Evolutionary conservation across 495 filamentous ascomycete species (phyloP).

Genomic region (Neurospora sp.): DNA sequence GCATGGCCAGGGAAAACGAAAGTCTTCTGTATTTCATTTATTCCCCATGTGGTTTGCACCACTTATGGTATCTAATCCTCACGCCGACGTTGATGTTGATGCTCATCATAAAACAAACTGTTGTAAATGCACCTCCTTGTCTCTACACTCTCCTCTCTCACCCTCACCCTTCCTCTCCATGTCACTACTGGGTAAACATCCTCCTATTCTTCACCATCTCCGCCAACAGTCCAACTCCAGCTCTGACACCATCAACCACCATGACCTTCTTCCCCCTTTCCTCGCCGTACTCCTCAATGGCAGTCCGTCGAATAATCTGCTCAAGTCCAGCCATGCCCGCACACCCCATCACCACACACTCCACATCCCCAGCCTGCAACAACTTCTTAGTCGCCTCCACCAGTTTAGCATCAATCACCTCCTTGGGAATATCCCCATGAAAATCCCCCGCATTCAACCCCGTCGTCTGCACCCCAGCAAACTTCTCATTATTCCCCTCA

Average conservation of each 20-base stretch:
- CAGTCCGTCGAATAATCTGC: conserved; percentile 61
- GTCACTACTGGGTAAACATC: conserved; percentile 12
- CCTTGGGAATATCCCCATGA: conserved; percentile 52
- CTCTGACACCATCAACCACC: conserved; percentile 78
- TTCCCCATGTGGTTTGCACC: too few species aligned
- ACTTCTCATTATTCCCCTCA: conserved; percentile 26
- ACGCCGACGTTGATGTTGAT: neutral
- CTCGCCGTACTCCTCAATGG: conserved; percentile 52
- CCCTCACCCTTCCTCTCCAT: neutral
- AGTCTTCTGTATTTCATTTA: too few species aligned
- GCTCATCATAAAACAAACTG: neutral
- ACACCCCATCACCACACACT: conserved; percentile 66
- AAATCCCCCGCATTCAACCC: conserved; percentile 75
- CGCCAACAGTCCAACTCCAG: conserved; percentile 62
- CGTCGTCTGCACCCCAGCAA: conserved; percentile 75
- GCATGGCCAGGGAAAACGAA: too few species aligned
- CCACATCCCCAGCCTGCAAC: conserved; percentile 45
- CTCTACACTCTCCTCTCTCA: neutral
- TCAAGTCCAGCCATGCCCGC: conserved; percentile 92
- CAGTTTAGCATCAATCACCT: conserved; percentile 56
- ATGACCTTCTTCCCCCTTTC: conserved; percentile 48
- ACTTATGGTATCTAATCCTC: too few species aligned
- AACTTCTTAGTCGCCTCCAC: conserved; percentile 58
- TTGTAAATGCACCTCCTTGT: neutral
- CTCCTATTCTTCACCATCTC: conserved; percentile 37